phyloP scores from a whole-genome alignment of 306 rosid species.

The Citrullus colocynthis region DNA sequence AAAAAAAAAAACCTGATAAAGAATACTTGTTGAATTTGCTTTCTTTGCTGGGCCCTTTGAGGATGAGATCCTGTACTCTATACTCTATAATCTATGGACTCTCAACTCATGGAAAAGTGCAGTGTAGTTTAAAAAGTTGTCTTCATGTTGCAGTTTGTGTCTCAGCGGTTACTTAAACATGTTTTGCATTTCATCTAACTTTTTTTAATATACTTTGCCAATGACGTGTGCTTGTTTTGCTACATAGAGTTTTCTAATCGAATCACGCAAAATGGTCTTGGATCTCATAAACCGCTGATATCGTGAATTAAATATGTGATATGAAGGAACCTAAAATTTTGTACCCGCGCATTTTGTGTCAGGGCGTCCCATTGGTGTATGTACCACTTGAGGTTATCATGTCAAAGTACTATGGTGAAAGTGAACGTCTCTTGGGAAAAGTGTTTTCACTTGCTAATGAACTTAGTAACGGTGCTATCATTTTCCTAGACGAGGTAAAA shows the following conservation, averaged over 20 bases:
- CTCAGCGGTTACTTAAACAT: background rate
- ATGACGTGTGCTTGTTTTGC: background rate
- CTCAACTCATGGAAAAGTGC: background rate
- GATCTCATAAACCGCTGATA: background rate
- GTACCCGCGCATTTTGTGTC: conserved; percentile 20
- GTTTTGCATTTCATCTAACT: background rate
- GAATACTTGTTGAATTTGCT: background rate
- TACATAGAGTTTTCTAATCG: background rate
- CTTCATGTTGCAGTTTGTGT: background rate
- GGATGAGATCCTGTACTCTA: background rate
- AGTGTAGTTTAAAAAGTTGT: background rate
- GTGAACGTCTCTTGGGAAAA: conserved; percentile 68
- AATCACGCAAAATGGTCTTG: background rate
- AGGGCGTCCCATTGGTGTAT: conserved; percentile 77
- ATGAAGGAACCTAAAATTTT: background rate
- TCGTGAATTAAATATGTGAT: background rate
- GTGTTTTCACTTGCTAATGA: conserved; percentile 72
- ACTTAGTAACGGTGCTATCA: conserved; percentile 69
- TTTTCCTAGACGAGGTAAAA: conserved; percentile 80
- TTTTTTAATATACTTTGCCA: background rate
- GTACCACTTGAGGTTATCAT: conserved; percentile 78
- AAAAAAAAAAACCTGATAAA: background rate
- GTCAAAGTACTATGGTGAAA: conserved; percentile 88
- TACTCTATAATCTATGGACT: background rate
- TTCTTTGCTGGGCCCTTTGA: background rate